Percentiles rank a stretch among this genome's conserved stretches.
These are phyloP conservation scores for Cercis canadensis DNA, from an alignment of 306 rosid genomes.

Conservation along the genomic window DNA sequence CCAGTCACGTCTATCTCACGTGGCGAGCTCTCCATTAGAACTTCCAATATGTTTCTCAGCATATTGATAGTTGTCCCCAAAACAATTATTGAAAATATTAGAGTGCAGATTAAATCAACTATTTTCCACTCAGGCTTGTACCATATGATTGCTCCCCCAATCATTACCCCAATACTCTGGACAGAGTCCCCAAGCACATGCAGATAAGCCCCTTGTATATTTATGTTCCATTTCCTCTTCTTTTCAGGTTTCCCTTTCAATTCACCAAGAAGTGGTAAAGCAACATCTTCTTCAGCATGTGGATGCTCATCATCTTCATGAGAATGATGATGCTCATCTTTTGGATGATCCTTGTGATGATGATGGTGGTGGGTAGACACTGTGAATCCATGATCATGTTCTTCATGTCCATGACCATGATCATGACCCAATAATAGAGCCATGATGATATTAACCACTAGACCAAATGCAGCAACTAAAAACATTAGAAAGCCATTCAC, in stretches of 20 bases:
- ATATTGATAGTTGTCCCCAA: constrained; percentile 71
- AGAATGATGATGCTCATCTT: constrained; percentile 30
- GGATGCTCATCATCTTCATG: constrained; percentile 27
- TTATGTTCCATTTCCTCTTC: constrained; percentile 60
- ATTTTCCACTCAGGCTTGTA: constrained; percentile 67
- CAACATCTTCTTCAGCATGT: constrained; percentile 33
- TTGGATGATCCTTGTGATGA: constrained; percentile 20
- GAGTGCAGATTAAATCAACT: constrained; percentile 75
- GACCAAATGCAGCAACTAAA: constrained; percentile 70
- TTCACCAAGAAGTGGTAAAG: constrained; percentile 55
- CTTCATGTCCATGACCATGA: background rate
- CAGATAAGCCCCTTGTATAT: constrained; percentile 80
- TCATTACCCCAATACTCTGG: constrained; percentile 84
- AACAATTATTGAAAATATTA: constrained; percentile 66
- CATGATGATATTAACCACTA: constrained; percentile 71
- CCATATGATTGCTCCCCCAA: constrained; percentile 83
- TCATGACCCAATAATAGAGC: constrained; percentile 50
- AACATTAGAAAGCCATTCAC: constrained; percentile 79
- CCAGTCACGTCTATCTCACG: constrained; percentile 75
- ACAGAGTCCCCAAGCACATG: constrained; percentile 80
- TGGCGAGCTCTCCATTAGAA: constrained; percentile 82
- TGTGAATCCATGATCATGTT: constrained; percentile 5
- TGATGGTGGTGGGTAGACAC: background rate
- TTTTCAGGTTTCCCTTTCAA: constrained; percentile 39
- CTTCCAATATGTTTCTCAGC: constrained; percentile 76